These are phyloP conservation scores for Cystobasidiaceae sp. DNA, from an alignment of 1,284 basidiomycete genomes.

Conservation along the genomic window DNA sequence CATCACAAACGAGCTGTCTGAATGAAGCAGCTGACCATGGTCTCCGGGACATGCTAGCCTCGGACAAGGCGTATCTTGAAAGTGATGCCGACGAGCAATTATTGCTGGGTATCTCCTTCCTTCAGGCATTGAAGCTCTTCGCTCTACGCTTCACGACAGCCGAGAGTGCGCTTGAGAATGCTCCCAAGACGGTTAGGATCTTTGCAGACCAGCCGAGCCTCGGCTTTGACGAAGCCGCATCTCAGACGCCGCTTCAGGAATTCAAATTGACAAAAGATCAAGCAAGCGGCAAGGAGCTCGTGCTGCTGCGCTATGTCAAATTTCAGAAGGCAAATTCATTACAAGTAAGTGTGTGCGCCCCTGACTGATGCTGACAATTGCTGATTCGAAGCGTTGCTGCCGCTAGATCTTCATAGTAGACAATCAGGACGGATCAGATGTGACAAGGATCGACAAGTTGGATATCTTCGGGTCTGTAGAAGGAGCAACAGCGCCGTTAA, in stretches of 20 bases:
- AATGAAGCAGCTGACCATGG: constrained; percentile 37
- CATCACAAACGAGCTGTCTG: constrained; percentile 37
- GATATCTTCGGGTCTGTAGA: constrained; percentile 37
- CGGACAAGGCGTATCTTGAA: constrained; percentile 37
- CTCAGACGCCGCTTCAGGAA: constrained; percentile 36
- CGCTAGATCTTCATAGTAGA: constrained; percentile 38
- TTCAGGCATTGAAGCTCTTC: constrained; percentile 37
- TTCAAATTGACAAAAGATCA: constrained; percentile 37
- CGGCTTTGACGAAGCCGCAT: constrained; percentile 39
- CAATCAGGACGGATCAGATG: constrained; percentile 40
- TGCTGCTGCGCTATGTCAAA: constrained; percentile 39
- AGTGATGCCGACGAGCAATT: constrained; percentile 42
- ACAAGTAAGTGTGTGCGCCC: constrained; percentile 20
- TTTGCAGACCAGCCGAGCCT: constrained; percentile 37
- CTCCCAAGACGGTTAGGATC: constrained; percentile 38
- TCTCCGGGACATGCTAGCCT: constrained; percentile 36
- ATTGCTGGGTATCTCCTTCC: constrained; percentile 38
- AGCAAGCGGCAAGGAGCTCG: constrained; percentile 34
- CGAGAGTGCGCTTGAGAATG: constrained; percentile 21
- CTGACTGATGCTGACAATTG: background rate
- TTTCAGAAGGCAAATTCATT: constrained; percentile 38
- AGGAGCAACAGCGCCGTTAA: constrained; percentile 36
- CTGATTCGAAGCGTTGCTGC: background rate
- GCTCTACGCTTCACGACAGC: constrained; percentile 38
- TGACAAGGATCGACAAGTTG: constrained; percentile 38